Percentiles rank a stretch among this genome's conserved stretches.
phyloP scores from a whole-genome alignment of 1,139 yeast species.

The Sugiyamaella japonica region DNA sequence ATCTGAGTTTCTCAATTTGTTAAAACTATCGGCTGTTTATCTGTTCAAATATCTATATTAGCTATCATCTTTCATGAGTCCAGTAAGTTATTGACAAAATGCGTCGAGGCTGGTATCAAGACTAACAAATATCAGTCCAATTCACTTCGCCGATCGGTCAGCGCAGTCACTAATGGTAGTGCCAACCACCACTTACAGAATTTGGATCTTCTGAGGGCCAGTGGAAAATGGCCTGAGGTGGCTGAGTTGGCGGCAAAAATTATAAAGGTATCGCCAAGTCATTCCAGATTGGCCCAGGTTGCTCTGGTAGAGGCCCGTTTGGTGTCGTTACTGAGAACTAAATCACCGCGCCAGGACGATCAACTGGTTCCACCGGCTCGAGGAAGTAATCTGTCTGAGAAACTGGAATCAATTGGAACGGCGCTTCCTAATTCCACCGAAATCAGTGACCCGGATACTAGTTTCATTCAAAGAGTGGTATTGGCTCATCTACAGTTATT shows the following conservation, averaged over 20 bases:
- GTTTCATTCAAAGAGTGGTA: conserved; percentile 28
- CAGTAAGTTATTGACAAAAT: neutral
- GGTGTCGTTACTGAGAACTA: neutral
- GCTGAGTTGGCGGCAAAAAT: conserved; percentile 31
- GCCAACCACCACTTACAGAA: conserved; percentile 20
- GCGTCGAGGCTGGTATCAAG: neutral
- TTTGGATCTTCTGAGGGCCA: conserved; percentile 30
- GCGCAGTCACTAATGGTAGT: neutral
- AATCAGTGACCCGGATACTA: neutral
- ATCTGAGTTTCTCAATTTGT: too few relatives aligned
- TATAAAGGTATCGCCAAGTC: conserved; percentile 23
- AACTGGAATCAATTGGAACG: neutral
- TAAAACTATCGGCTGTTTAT: neutral
- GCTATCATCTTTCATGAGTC: neutral
- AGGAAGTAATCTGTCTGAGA: conserved; percentile 1
- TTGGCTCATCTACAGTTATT: conserved; percentile 29
- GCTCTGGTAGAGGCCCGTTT: conserved; percentile 17
- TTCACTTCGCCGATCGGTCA: neutral
- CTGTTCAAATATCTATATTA: neutral
- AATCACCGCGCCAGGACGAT: conserved; percentile 3
- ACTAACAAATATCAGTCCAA: neutral
- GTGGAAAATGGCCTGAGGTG: conserved; percentile 27
- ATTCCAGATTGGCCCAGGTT: conserved; percentile 15
- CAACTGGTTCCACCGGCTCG: neutral
- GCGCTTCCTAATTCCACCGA: neutral